Evolutionary conservation across 1,139 yeast species (phyloP).

Genomic region (Protomyces macrosporus): DNA sequence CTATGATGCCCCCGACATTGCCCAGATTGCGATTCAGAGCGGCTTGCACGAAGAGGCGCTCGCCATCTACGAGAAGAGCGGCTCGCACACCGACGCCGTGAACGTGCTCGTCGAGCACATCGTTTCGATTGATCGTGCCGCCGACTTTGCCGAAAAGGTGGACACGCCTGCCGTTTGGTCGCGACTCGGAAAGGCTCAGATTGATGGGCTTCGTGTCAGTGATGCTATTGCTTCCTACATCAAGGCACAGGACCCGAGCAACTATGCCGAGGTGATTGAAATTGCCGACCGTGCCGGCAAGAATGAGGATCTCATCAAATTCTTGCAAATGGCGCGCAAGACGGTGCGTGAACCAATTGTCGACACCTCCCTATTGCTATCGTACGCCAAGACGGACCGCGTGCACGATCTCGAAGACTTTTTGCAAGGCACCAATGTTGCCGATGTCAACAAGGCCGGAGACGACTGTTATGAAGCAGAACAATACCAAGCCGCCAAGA

Average conservation of each 20-base stretch:
- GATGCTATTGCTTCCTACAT: constrained; percentile 74
- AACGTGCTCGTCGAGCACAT: constrained; percentile 87
- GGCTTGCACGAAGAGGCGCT: constrained; percentile 90
- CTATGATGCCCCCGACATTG: constrained; percentile 90
- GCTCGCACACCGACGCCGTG: constrained; percentile 72
- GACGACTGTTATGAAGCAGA: constrained; percentile 77
- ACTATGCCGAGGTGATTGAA: constrained; percentile 87
- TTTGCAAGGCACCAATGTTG: constrained; percentile 83
- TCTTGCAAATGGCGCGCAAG: constrained; percentile 89
- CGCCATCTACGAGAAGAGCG: constrained; percentile 83
- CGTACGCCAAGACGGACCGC: constrained; percentile 75
- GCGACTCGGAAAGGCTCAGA: constrained; percentile 92
- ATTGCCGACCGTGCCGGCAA: constrained; percentile 94
- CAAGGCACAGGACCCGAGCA: constrained; percentile 84
- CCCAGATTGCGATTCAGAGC: constrained; percentile 83
- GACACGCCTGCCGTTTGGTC: constrained; percentile 87
- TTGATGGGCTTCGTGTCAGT: constrained; percentile 85
- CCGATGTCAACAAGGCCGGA: constrained; percentile 87
- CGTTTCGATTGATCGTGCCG: constrained; percentile 92
- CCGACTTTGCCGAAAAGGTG: constrained; percentile 83
- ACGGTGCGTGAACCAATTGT: constrained; percentile 83
- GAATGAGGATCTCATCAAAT: constrained; percentile 85
- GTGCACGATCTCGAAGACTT: constrained; percentile 77
- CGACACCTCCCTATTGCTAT: constrained; percentile 85
- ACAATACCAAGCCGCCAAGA: constrained; percentile 88